phyloP scores from a whole-genome alignment of 2,329 filamentous ascomycete genomes.

The Curvularia hawaiiensis region DNA sequence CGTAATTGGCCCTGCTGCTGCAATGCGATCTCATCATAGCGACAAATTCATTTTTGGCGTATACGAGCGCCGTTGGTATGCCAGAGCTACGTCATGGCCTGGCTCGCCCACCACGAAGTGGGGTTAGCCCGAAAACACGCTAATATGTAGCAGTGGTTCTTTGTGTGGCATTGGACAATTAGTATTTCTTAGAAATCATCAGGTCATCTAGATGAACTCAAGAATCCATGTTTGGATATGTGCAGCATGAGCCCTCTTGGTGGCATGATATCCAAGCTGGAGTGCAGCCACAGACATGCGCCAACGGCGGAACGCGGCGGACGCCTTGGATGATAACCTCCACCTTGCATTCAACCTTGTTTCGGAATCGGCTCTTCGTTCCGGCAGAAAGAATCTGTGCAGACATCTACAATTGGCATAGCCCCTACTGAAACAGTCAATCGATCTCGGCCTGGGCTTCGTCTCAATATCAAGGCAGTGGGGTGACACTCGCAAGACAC shows the following conservation, averaged over 20 bases:
- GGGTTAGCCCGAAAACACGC: conserved; percentile 9
- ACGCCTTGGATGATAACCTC: conserved; percentile 9
- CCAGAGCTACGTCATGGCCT: conserved; percentile 14
- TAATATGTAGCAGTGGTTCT: conserved; percentile 13
- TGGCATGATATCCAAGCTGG: neutral
- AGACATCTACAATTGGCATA: neutral
- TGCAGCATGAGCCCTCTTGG: neutral
- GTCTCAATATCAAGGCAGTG: neutral
- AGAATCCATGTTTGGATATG: neutral
- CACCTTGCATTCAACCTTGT: conserved; percentile 5
- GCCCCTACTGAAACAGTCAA: neutral
- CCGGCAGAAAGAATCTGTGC: conserved; percentile 5
- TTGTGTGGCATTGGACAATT: neutral
- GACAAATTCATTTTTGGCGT: conserved; percentile 21
- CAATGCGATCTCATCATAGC: conserved; percentile 27
- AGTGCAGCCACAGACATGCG: neutral
- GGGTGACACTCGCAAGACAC: neutral
- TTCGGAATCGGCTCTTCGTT: conserved; percentile 7
- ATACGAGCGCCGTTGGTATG: conserved; percentile 17
- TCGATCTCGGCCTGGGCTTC: neutral
- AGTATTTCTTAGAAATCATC: neutral
- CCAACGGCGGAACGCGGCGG: conserved; percentile 10
- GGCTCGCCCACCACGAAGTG: conserved; percentile 16
- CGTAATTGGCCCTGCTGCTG: conserved; percentile 25
- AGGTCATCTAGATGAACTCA: neutral